Evolutionary conservation across 345 rosid genomes (phyloP).

Genomic region (Lepidium didymum): DNA sequence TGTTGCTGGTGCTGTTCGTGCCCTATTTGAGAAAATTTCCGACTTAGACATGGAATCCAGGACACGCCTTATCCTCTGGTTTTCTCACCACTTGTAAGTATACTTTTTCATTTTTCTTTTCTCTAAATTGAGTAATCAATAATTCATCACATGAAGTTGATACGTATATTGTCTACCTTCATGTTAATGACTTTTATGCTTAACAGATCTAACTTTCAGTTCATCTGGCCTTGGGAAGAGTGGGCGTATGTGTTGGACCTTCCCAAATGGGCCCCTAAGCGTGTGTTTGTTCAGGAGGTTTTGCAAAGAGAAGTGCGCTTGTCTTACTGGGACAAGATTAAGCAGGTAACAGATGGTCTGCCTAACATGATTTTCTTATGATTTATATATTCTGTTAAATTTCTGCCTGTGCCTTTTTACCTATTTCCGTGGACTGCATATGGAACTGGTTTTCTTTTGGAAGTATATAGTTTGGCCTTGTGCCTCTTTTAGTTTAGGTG

Average conservation of each 20-base stretch:
- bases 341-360: conserved; percentile 57
- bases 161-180: not conserved
- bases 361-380: not conserved
- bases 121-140: not conserved
- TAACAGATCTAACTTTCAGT: conserved; percentile 91
- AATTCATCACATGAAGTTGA: conserved; percentile 1
- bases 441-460: not conserved
- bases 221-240: conserved; percentile 99
- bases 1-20: conserved; percentile 97
- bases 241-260: conserved; percentile 96
- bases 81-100: conserved; percentile 96
- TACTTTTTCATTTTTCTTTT: not conserved
- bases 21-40: conserved; percentile 87
- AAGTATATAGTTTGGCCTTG: not conserved
- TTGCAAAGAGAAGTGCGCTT: conserved; percentile 95
- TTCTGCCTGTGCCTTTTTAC: not conserved
- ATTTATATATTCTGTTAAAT: not conserved
- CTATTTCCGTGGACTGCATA: not conserved
- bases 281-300: conserved; percentile 95
- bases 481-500: not conserved
- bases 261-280: conserved; percentile 98
- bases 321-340: conserved; percentile 96
- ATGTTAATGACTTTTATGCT: conserved; percentile 10
- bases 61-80: conserved; percentile 90
- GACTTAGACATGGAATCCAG: conserved; percentile 96